Evolutionary conservation across 208 protist species (phyloP).

Genomic region (Polymyxa betae): DNA sequence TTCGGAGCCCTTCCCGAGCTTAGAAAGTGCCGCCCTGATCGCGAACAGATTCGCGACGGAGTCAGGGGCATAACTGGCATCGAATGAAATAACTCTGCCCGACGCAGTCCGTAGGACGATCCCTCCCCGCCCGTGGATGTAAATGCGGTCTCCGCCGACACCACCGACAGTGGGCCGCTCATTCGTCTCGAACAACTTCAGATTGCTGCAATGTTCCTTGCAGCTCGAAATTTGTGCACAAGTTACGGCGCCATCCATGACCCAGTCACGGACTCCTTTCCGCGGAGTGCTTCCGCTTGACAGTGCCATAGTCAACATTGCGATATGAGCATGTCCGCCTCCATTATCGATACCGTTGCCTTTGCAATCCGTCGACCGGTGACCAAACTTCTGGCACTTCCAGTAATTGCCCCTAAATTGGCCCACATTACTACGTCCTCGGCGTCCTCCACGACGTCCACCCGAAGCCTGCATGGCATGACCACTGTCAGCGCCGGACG

Average conservation of each 20-base stretch:
- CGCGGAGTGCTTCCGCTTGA: not conserved
- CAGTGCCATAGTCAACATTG: not conserved
- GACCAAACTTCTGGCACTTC: not conserved
- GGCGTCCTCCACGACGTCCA: not conserved
- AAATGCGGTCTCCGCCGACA: not conserved
- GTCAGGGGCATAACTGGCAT: not conserved
- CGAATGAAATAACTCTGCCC: not conserved
- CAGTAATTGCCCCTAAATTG: not conserved
- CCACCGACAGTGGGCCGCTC: not conserved
- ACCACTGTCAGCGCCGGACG: not conserved
- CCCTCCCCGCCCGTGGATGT: not conserved
- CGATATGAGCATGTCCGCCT: no score
- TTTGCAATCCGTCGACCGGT: no score
- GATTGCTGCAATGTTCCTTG: not conserved
- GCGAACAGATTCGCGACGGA: constrained; percentile 18
- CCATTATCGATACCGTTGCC: no score
- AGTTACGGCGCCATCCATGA: not conserved
- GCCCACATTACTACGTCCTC: no score
- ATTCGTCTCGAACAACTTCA: not conserved
- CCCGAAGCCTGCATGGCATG: not conserved
- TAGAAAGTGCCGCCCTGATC: not conserved
- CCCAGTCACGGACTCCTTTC: not conserved
- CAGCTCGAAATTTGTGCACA: not conserved
- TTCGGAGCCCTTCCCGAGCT: not conserved
- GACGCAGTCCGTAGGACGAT: not conserved